Conservation (phyloP, 164 flowering plant genomes). For the Sedum album region DNA sequence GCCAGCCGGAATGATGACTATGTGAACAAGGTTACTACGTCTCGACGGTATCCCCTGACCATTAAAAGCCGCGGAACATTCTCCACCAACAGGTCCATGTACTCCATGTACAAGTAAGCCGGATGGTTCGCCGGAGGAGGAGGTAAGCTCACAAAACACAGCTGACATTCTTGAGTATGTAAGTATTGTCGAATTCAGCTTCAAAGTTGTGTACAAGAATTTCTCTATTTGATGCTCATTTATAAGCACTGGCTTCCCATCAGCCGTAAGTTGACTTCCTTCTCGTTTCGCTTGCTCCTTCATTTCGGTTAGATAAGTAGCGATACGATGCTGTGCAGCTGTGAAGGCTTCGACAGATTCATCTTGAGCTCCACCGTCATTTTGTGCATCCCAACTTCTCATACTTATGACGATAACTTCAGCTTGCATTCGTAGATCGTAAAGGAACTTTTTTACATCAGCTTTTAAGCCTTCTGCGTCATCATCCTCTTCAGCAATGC, state of each 20-base stretch:
- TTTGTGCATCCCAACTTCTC: conserved; percentile 76
- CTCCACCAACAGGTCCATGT: conserved; percentile 90
- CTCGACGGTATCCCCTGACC: conserved; percentile 91
- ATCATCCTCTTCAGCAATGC: conserved; percentile 94
- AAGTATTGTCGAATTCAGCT: conserved; percentile 81
- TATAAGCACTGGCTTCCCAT: conserved; percentile 65
- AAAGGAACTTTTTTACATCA: conserved; percentile 86
- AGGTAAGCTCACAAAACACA: conserved; percentile 94
- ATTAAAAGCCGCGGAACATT: conserved; percentile 88
- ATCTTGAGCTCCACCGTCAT: conserved; percentile 53
- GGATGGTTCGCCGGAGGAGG: conserved; percentile 91
- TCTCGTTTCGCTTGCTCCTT: conserved; percentile 44
- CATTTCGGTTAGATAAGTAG: conserved; percentile 48
- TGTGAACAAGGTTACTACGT: conserved; percentile 93
- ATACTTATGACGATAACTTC: conserved; percentile 90
- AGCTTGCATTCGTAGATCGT: conserved; percentile 98
- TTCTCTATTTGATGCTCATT: conserved; percentile 90
- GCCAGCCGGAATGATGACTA: conserved; percentile 21
- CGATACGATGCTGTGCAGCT: conserved; percentile 57
- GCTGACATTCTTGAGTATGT: conserved; percentile 96
- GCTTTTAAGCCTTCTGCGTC: conserved; percentile 87
- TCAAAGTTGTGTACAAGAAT: conserved; percentile 79
- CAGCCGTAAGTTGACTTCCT: conserved; percentile 55
- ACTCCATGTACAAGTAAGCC: conserved; percentile 93
- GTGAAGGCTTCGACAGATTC: conserved; percentile 79